Base-by-base conservation (phyloP, 495 filamentous ascomycete genomes). In the Lentithecium fluviatile region DNA sequence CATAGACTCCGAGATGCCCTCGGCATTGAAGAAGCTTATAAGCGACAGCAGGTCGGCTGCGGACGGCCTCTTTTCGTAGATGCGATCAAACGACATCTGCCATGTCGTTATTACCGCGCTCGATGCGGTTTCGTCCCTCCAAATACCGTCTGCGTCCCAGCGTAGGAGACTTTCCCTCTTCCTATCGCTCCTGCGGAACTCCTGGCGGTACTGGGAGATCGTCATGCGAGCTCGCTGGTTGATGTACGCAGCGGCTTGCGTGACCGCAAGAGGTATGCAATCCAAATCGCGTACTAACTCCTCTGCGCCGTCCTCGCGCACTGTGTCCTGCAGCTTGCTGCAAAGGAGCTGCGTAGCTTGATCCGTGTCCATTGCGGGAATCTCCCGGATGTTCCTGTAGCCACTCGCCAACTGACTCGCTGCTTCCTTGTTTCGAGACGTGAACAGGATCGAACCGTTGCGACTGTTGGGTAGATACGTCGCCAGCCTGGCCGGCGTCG, bases 31-130 rank as follows among this genome's bases (percentile, higher is more conserved):
- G 36, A 70, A 70, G 32, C 52, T 62, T 46, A 73, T 71, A 17
- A 74, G 46, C 34, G 51, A 69, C 8, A 74, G 60, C 21, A 76
- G 46, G n/a, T 70, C 48, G 2, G 56, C 58, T 13, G 71, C 72
- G 12, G 38, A 37, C 19, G 48, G 48, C 32, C 59, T 60, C 37
- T 68, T 51, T 8, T 23, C 13, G 36, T 60, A 37, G 46, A 82
- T 76, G 8, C 77, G 73, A 11, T 78, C 69, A 57, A 81, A 82
- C 0, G 78, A 78, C n/a, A 81, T 68, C 53, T 72, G 53, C 77
- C 75, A 81, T 19, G 77, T 79, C 5, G 67, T 72, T n/a, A 77
- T 65, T 5, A 80, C 64, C 2, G 75, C 70, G 56, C 77, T 68
- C 1, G 47, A 58, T 29, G 62, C 52, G 20, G 37, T 58, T 66